Percentiles rank a stretch among this genome's conserved stretches.
Conservation (phyloP, 371 early-diverging fungal genomes). For the Amoeboaphelidium protococcarum region DNA sequence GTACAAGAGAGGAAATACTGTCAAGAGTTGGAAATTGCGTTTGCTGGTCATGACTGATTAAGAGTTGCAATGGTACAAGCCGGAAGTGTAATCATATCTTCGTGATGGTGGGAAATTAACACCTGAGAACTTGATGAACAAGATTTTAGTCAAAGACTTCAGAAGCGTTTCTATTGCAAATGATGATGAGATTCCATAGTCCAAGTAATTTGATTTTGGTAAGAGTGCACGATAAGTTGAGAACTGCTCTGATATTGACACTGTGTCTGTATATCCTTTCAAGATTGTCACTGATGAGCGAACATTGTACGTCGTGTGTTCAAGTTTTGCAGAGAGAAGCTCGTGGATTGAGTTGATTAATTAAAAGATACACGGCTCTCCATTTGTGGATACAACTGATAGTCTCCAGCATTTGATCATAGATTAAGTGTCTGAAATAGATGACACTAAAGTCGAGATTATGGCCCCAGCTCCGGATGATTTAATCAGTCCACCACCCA, state of each 20-base stretch:
- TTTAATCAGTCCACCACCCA: too few species aligned
- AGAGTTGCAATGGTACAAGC: not conserved
- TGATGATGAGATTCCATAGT: too few species aligned
- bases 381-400: too few species aligned
- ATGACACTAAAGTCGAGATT: too few species aligned
- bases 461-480: too few species aligned
- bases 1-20: not conserved
- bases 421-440: too few species aligned
- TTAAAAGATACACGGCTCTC: too few species aligned
- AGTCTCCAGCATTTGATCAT: too few species aligned
- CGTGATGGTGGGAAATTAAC: not conserved
- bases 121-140: not conserved
- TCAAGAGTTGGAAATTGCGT: not conserved
- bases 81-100: not conserved
- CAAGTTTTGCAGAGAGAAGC: not conserved
- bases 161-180: not conserved
- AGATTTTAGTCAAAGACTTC: not conserved
- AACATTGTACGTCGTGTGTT: not conserved
- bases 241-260: not conserved
- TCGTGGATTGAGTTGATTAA: too few species aligned
- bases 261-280: not conserved
- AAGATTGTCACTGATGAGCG: not conserved
- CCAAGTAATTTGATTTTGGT: too few species aligned
- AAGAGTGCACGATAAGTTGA: not conserved
- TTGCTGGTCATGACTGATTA: not conserved